A percentile compares a stretch with the other conserved stretches of the same genome.
Evolutionary conservation across 495 filamentous ascomycete species (phyloP).

Genomic region (Aspergillus homomorphus): DNA sequence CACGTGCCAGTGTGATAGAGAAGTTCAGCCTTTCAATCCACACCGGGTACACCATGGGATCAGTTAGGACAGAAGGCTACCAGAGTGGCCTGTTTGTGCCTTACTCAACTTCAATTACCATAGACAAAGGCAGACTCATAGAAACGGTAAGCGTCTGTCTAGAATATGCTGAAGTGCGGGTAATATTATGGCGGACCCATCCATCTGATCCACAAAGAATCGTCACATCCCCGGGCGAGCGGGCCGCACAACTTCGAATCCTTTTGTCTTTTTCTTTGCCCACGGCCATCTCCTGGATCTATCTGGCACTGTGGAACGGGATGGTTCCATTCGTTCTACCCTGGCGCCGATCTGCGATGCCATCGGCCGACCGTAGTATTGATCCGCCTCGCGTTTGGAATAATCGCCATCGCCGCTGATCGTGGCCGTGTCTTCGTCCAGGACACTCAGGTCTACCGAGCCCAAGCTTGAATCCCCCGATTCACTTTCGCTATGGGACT

Average conservation of each 20-base stretch:
- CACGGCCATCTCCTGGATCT: neutral
- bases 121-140: too few relatives aligned
- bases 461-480: conserved; percentile 3
- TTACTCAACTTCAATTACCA: neutral
- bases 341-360: neutral
- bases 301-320: neutral
- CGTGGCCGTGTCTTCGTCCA: neutral
- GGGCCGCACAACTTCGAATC: conserved; percentile 19
- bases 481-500: neutral
- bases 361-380: conserved; percentile 8
- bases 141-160: too few relatives aligned
- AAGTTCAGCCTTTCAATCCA: neutral
- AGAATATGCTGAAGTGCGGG: too few relatives aligned
- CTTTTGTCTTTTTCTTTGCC: conserved; percentile 10
- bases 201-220: neutral
- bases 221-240: neutral
- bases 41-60: neutral
- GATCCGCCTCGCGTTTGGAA: conserved; percentile 14
- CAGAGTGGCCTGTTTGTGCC: neutral
- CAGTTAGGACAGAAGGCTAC: neutral
- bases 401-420: conserved; percentile 8
- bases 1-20: too few relatives aligned
- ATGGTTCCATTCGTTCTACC: neutral
- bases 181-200: too few relatives aligned
- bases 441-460: neutral